Conservation (phyloP, 345 rosid genomes). For the Sisymbrium altissimum region DNA sequence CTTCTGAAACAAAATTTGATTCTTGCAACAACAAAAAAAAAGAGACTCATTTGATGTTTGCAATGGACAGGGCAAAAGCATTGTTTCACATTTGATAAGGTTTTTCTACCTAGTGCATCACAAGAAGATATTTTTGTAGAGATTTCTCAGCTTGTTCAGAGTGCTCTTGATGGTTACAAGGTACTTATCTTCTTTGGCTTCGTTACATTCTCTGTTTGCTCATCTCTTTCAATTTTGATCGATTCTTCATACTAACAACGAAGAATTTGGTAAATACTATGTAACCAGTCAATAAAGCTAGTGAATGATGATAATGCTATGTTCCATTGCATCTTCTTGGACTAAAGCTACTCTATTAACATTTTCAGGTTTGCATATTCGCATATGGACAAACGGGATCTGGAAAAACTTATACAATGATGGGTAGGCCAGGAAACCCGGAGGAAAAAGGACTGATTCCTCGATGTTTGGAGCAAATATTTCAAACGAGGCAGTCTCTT, state of each 20-base stretch:
- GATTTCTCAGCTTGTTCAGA: conserved; percentile 96
- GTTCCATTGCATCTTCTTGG: background rate
- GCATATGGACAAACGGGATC: conserved; percentile 99
- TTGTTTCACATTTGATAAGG: conserved; percentile 85
- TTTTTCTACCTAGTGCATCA: conserved; percentile 66
- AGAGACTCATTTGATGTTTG: conserved; percentile 19
- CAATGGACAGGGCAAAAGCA: conserved; percentile 70
- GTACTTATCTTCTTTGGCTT: conserved; percentile 37
- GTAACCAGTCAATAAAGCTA: background rate
- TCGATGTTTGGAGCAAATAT: conserved; percentile 86
- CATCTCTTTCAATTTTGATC: background rate
- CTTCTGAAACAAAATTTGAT: background rate
- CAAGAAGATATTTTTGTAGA: conserved; percentile 93
- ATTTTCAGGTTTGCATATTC: conserved; percentile 82
- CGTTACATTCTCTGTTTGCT: conserved; percentile 4
- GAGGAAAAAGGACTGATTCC: conserved; percentile 87
- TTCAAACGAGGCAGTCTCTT: conserved; percentile 83
- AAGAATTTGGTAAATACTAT: background rate
- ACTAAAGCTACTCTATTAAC: conserved; percentile 7
- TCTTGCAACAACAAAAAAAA: background rate
- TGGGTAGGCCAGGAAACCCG: conserved; percentile 79
- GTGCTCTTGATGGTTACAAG: conserved; percentile 99
- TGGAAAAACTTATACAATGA: conserved; percentile 97
- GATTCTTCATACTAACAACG: background rate
- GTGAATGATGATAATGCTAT: background rate